Base-by-base conservation (phyloP, 768 basidiomycete genomes). In the Collybiopsis confluens region DNA sequence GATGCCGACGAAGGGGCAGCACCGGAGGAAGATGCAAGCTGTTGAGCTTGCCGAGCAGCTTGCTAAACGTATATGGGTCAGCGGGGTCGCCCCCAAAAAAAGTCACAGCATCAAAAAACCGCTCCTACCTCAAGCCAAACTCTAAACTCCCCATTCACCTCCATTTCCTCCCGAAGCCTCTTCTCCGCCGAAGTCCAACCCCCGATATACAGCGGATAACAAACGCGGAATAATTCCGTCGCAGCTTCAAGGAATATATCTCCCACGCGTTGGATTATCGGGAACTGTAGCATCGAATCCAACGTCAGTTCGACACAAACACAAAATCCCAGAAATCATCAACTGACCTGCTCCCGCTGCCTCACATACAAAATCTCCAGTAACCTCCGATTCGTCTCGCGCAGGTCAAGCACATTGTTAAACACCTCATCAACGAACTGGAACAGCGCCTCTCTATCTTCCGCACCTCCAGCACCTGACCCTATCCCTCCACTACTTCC, bases 341-440 rank as follows among this genome's bases (percentile, higher is more conserved):
- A 16, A 45, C 44, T 27, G 9, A 20, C 47, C 47, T 94, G 87
- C 64, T 97, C 93, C 58, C 70, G 86, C 64, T 98, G 92, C 27
- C 93, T 83, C 38, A 92, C 86, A 60, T 86, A 83, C 71, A 98
- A 80, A 3, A 88, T 81, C 62, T 95, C 91, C 15, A 98, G 76
- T n/a, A 97, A 75, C 10, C 84, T 78, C 27, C 83, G 78, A 61
- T 89, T 92, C 63, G 89, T 87, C 64, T 90, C 88, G 16, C 90
- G 81, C n/a, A 98, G 73, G 56, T 92, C 90, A 4, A 88, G 74
- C 37, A 95, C 84, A 64, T 97, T 97, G 46, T 89, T 85, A 58
- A 98, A 95, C 3, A 95, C 86, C 30, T 91, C 87, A 41, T 91
- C 88, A 46, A 97, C 85, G 67, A 98, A 96, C 30, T 86, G 82